Conservation (phyloP, 306 rosid species). For the Prosopis cineraria region DNA sequence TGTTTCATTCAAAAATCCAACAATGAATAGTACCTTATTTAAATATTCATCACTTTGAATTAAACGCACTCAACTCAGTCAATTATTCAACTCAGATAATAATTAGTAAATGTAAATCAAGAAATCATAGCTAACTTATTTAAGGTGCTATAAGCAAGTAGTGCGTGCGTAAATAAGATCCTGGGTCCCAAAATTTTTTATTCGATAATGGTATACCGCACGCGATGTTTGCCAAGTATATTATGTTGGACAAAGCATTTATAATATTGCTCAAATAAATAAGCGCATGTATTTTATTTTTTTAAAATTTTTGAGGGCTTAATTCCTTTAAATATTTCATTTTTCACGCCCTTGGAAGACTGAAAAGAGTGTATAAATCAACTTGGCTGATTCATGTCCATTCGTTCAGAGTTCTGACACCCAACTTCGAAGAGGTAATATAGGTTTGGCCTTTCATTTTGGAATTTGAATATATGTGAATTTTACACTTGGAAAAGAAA, state of each 20-base stretch:
- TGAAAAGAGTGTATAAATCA: background rate
- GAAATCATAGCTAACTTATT: background rate
- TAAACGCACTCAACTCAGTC: background rate
- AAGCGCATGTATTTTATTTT: background rate
- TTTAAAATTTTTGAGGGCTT: background rate
- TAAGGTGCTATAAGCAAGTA: background rate
- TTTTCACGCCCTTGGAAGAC: background rate
- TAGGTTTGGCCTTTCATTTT: conserved; percentile 22
- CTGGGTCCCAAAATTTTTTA: background rate
- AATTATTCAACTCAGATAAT: background rate
- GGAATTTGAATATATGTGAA: conserved; percentile 8
- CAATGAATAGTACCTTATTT: background rate
- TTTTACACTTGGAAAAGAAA: conserved; percentile 17
- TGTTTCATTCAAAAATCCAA: background rate
- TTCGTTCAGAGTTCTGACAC: conserved; percentile 19
- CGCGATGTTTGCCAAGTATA: background rate
- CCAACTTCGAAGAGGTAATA: conserved; percentile 2
- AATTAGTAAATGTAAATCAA: background rate
- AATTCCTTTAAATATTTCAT: background rate
- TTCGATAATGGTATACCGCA: background rate
- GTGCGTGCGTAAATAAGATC: too few relatives aligned
- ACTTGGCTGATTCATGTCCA: conserved; percentile 30
- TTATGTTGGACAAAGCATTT: background rate
- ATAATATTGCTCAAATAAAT: background rate
- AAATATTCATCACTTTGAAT: background rate